These are phyloP conservation scores for Clonostachys rhizophaga DNA, from an alignment of 2,329 filamentous ascomycete species.

Conservation along the genomic window DNA sequence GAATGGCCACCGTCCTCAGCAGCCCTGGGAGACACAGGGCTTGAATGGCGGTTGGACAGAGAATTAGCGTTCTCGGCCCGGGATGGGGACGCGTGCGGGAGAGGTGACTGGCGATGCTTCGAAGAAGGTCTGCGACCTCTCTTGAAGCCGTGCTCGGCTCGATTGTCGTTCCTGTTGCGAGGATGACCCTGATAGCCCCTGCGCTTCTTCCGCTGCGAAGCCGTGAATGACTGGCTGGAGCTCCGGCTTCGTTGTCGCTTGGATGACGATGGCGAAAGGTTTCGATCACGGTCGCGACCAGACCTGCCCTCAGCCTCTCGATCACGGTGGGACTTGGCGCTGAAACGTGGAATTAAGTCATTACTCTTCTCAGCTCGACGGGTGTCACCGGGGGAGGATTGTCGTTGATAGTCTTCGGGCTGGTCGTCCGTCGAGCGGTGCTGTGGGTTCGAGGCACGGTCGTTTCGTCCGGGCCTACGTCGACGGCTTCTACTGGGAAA, in stretches of 20 bases:
- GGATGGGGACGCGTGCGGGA: slow-evolving; percentile 18
- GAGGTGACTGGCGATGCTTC: slow-evolving; percentile 23
- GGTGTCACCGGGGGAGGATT: slow-evolving; percentile 12
- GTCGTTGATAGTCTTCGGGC: slow-evolving; percentile 23
- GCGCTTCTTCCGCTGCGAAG: slow-evolving; percentile 32
- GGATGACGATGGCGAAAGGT: slow-evolving; percentile 26
- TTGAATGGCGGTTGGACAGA: slow-evolving; percentile 10
- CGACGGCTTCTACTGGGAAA: slow-evolving; percentile 19
- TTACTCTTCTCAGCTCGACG: slow-evolving; percentile 17
- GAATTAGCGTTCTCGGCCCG: slow-evolving; percentile 10
- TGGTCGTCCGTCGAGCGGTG: slow-evolving; percentile 25
- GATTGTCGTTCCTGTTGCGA: slow-evolving; percentile 25
- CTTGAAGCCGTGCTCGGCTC: slow-evolving; percentile 24
- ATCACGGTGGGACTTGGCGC: slow-evolving; percentile 17
- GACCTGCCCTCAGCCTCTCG: slow-evolving; percentile 15
- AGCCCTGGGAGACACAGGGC: slow-evolving; percentile 12
- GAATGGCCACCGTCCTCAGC: not conserved
- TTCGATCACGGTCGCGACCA: slow-evolving; percentile 21
- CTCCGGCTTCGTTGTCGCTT: slow-evolving; percentile 34
- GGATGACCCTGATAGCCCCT: slow-evolving; percentile 27
- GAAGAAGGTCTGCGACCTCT: slow-evolving; percentile 23
- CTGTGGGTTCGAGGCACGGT: too few relatives aligned
- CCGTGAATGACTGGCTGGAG: slow-evolving; percentile 26
- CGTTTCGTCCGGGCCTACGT: slow-evolving; percentile 20
- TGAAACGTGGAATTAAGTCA: slow-evolving; percentile 31